These are phyloP conservation scores for Chrysoporthe austroafricana DNA, from an alignment of 2,329 filamentous ascomycete species.

Conservation along the genomic window DNA sequence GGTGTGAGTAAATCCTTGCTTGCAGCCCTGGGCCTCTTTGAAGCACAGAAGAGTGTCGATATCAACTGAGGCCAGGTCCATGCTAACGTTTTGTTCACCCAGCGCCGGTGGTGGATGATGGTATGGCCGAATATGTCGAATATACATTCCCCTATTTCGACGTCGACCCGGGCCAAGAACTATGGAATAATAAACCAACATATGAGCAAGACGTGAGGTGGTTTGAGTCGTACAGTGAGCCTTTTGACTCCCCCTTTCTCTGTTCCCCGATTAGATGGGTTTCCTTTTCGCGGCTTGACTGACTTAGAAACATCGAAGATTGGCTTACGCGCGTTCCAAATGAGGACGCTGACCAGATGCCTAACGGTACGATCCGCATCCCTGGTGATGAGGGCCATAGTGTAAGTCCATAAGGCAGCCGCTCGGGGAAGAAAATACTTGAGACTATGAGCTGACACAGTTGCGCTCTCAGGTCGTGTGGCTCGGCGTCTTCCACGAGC, in stretches of 20 bases:
- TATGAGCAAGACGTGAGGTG: slow-evolving; percentile 18
- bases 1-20: slow-evolving; percentile 6
- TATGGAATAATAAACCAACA: slow-evolving; percentile 21
- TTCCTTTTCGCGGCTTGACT: background rate
- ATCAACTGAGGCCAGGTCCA: no score
- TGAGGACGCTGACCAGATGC: slow-evolving; percentile 8
- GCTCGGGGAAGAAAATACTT: no score
- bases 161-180: slow-evolving; percentile 14
- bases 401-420: background rate
- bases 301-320: background rate
- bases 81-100: background rate
- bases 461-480: slow-evolving; percentile 6
- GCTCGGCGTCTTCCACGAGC: slow-evolving; percentile 23
- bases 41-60: background rate
- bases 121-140: slow-evolving; percentile 15
- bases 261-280: background rate
- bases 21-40: background rate
- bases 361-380: slow-evolving; percentile 17
- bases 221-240: slow-evolving; percentile 21
- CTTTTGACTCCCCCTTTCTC: background rate
- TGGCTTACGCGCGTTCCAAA: slow-evolving; percentile 17
- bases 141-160: slow-evolving; percentile 21
- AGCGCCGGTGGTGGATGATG: slow-evolving; percentile 16
- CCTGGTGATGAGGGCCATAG: slow-evolving; percentile 17
- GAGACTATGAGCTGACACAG: background rate